Evolutionary conservation across 352 stramenopile genomes (phyloP), one percentile per base, ranked within the genome.

Genomic region (Phytophthora capsici): DNA sequence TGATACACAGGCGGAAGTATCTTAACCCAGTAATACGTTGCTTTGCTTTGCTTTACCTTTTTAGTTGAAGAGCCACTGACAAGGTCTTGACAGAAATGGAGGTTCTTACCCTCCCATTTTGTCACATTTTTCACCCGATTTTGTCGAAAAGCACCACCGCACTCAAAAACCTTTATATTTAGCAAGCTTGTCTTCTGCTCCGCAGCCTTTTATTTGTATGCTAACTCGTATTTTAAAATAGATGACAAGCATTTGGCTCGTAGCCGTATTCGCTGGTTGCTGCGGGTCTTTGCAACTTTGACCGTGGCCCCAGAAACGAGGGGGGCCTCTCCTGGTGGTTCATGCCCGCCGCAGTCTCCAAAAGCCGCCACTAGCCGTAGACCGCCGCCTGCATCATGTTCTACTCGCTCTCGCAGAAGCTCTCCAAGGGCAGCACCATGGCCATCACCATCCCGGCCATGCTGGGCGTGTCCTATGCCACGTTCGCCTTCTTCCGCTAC

Each of bases 381-480:
- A 41, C 25, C 37, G 43, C 32, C 54, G 37, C 17, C 41, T 58
- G 34, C 54, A 84, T 30, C 47, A 79, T 91, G 79, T 78, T 93
- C 63, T 90, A 87, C 78, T 54, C 71, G 47, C 41, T 87, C 49
- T 80, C 77, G 57, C 84, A 88, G 76, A 89, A 88, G 70, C 60
- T 92, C 54, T 80, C 82, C 45, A 90, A 88, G 75, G 61, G 53
- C 55, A 78, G 74, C 63, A 82, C 75, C 50, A 84, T 89, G 59
- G 72, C 64, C 50, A 68, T 86, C 57, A 79, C 63, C 61, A 65
- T 83, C 63, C 62, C 63, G 34, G 68, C 71, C 51, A 51, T 71
- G 32, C 37, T 88, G 41, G 77, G 55, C n/a, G 30, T 68, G 38
- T 85, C 86, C 19, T 82, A 79, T 70, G 36, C 59, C 19, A 48